Conservation (phyloP, 2,329 filamentous ascomycete genomes). For the Cercospora janseana region DNA sequence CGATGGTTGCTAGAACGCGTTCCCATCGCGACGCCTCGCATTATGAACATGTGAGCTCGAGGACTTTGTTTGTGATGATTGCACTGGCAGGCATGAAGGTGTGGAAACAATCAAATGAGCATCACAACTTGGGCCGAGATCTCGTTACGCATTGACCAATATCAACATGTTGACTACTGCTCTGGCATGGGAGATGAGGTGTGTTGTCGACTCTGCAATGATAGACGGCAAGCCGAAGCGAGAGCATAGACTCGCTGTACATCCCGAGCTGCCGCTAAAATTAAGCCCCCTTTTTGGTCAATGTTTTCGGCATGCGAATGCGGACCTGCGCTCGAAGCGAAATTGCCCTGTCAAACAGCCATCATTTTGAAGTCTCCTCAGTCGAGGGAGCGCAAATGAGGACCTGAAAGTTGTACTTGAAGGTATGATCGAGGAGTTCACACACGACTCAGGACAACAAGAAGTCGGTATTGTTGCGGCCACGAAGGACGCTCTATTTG, state of each 20-base stretch:
- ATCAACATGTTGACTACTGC: not conserved
- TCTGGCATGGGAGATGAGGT: conserved; percentile 4
- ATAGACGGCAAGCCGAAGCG: not conserved
- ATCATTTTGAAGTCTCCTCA: too few relatives aligned
- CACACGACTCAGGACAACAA: too few relatives aligned
- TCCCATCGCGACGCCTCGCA: conserved; percentile 30
- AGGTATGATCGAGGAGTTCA: too few relatives aligned
- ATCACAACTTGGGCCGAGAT: not conserved
- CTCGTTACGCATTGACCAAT: not conserved
- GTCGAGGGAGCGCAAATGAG: too few relatives aligned
- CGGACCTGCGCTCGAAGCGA: too few relatives aligned
- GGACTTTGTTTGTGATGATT: conserved; percentile 29
- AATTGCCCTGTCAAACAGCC: too few relatives aligned
- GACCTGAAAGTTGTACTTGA: too few relatives aligned
- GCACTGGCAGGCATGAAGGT: conserved; percentile 24
- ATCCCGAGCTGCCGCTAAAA: too few relatives aligned
- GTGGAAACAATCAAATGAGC: conserved; percentile 23
- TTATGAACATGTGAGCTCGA: conserved; percentile 25
- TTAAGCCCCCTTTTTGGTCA: too few relatives aligned
- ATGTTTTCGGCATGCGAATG: too few relatives aligned
- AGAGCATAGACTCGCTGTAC: not conserved
- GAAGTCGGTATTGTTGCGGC: too few relatives aligned
- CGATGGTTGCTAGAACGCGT: conserved; percentile 22
- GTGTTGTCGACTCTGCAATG: not conserved
- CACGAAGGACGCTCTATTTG: too few relatives aligned